Evolutionary conservation across 768 basidiomycete species (phyloP).

Genomic region (Phaffia tasmanica): DNA sequence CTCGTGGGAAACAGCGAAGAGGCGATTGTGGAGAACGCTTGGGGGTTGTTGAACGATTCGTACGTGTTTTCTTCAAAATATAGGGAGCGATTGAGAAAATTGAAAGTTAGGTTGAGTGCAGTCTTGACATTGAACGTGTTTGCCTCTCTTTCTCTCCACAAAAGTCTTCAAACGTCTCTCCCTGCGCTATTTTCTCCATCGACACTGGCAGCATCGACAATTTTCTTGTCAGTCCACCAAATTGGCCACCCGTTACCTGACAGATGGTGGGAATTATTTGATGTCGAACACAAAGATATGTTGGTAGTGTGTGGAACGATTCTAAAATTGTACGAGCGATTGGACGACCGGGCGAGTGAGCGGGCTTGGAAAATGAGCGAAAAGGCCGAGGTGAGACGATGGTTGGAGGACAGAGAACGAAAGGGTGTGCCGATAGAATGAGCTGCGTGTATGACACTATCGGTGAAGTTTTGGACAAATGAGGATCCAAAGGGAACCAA

Average conservation of each 20-base stretch:
- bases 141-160: background rate
- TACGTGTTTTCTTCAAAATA: slow-evolving; percentile 41
- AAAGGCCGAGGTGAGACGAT: slow-evolving; percentile 68
- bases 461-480: too few relatives aligned
- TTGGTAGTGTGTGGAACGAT: slow-evolving; percentile 74
- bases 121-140: background rate
- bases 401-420: slow-evolving; percentile 53
- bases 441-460: too few relatives aligned
- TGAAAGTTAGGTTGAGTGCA: slow-evolving; percentile 9
- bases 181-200: slow-evolving; percentile 82
- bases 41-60: slow-evolving; percentile 96
- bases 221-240: slow-evolving; percentile 65
- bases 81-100: slow-evolving; percentile 14
- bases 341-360: slow-evolving; percentile 43
- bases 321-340: slow-evolving; percentile 54
- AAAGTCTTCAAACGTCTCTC: slow-evolving; percentile 80
- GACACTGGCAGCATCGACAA: slow-evolving; percentile 78
- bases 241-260: slow-evolving; percentile 52
- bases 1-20: slow-evolving; percentile 52
- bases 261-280: slow-evolving; percentile 91
- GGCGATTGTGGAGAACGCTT: slow-evolving; percentile 63
- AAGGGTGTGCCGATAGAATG: too few relatives aligned
- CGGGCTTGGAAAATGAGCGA: slow-evolving; percentile 51
- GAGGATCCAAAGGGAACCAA: too few relatives aligned
- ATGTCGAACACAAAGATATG: slow-evolving; percentile 78